Evolutionary conservation across 352 stramenopile genomes (phyloP).

Genomic region (Phytopythium helicoides): DNA sequence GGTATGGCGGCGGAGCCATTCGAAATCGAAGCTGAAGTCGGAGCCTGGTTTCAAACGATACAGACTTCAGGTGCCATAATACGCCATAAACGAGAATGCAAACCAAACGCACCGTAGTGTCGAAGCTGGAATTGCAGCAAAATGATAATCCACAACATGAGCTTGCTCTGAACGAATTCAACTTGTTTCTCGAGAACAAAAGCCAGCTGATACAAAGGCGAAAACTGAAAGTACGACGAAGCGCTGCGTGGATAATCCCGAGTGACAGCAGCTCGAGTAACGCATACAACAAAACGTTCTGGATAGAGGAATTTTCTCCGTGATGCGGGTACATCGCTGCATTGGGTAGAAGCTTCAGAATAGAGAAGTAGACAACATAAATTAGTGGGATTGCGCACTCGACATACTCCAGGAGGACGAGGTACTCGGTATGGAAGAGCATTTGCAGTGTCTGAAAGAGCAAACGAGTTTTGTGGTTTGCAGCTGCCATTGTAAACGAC

Average conservation of each 20-base stretch:
- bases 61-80: too few relatives aligned
- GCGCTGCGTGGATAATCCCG: constrained; percentile 7
- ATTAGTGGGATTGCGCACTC: constrained; percentile 32
- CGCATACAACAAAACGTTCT: constrained; percentile 22
- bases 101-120: constrained; percentile 15
- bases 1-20: background rate
- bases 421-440: constrained; percentile 36
- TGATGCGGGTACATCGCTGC: constrained; percentile 17
- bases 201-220: constrained; percentile 28
- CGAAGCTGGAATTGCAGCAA: constrained; percentile 27
- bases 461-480: constrained; percentile 5
- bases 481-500: background rate
- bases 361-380: constrained; percentile 17
- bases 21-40: constrained; percentile 3
- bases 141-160: constrained; percentile 27
- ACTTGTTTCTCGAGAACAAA: constrained; percentile 38
- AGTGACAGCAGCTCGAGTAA: constrained; percentile 23
- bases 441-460: constrained; percentile 14
- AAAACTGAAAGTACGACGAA: constrained; percentile 19
- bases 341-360: constrained; percentile 24
- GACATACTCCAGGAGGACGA: constrained; percentile 34
- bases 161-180: constrained; percentile 24
- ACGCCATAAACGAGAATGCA: too few relatives aligned
- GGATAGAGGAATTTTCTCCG: constrained; percentile 1
- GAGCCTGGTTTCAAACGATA: background rate